Conservation (phyloP, 805 yeast species). For the Hanseniaspora singularis region DNA sequence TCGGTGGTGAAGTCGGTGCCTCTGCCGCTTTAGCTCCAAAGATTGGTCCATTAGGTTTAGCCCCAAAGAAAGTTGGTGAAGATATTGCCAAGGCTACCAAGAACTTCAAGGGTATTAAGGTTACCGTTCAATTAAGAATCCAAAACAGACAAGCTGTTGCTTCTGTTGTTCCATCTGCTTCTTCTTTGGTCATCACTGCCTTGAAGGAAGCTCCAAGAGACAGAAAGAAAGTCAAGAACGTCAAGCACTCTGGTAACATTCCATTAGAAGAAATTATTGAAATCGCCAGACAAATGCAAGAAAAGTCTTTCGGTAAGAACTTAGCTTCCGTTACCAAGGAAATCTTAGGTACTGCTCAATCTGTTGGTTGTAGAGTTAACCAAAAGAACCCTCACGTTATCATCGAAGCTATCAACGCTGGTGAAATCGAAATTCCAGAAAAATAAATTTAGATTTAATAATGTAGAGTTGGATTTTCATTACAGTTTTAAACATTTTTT, state of each 20-base stretch:
- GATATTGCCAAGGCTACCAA: slow-evolving; percentile 99
- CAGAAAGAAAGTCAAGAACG: slow-evolving; percentile 99
- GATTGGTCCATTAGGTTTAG: slow-evolving; percentile 99
- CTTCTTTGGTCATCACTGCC: slow-evolving; percentile 97
- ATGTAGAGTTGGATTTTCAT: slow-evolving; percentile 17
- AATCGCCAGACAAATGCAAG: slow-evolving; percentile 94
- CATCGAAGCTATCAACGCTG: slow-evolving; percentile 96
- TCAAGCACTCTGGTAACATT: slow-evolving; percentile 98
- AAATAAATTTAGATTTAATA: slow-evolving; percentile 24
- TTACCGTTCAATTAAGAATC: slow-evolving; percentile 94
- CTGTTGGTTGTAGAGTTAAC: slow-evolving; percentile 98
- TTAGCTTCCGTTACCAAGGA: slow-evolving; percentile 96
- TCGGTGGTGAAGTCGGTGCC: slow-evolving; percentile 99
- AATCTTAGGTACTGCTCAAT: slow-evolving; percentile 98
- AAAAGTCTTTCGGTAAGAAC: slow-evolving; percentile 95
- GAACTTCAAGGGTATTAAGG: slow-evolving; percentile 97
- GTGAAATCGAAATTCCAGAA: slow-evolving; percentile 70
- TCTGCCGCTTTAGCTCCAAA: slow-evolving; percentile 99
- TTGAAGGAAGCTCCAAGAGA: slow-evolving; percentile 99
- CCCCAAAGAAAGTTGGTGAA: slow-evolving; percentile 99
- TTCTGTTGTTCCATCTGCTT: slow-evolving; percentile 98
- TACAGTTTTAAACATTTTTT: not conserved
- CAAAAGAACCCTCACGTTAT: slow-evolving; percentile 99
- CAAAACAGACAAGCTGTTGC: slow-evolving; percentile 99
- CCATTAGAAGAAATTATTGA: slow-evolving; percentile 92